A percentile compares a stretch with the other conserved stretches of the same genome.
Conservation (phyloP, 2,329 filamentous ascomycete genomes). For the Botryotinia convoluta region DNA sequence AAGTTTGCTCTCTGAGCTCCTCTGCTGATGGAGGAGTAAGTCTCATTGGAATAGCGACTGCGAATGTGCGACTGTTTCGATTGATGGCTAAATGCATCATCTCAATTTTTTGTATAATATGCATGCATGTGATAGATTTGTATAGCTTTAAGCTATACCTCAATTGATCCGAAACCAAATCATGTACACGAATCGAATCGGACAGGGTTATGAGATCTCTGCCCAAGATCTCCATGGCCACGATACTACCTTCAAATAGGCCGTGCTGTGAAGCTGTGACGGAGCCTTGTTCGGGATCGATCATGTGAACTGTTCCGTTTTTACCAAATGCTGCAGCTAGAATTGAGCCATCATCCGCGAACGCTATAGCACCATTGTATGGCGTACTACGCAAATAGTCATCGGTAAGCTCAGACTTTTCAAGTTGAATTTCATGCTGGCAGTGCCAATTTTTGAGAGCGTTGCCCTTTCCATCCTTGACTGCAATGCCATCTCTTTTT, state of each 20-base stretch:
- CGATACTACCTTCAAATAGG: conserved; percentile 62
- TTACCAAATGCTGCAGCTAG: conserved; percentile 65
- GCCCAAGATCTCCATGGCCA: conserved; percentile 68
- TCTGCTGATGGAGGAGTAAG: conserved; percentile 16
- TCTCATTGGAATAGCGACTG: conserved; percentile 51
- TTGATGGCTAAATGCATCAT: conserved; percentile 72
- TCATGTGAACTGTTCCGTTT: conserved; percentile 67
- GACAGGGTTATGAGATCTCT: conserved; percentile 75
- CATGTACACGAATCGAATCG: conserved; percentile 72
- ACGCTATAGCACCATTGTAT: conserved; percentile 64
- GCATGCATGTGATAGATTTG: conserved; percentile 40
- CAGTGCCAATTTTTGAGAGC: conserved; percentile 73
- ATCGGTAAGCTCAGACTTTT: conserved; percentile 41
- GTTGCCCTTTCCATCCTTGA: conserved; percentile 57
- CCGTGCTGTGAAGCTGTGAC: conserved; percentile 66
- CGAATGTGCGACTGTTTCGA: conserved; percentile 60
- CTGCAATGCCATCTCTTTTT: conserved; percentile 63
- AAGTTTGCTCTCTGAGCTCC: conserved; percentile 30
- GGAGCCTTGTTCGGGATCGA: conserved; percentile 68
- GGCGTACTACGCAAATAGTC: conserved; percentile 10
- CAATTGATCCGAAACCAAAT: conserved; percentile 76
- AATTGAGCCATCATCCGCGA: conserved; percentile 80
- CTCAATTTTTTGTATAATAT: conserved; percentile 41
- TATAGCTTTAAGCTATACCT: conserved; percentile 62
- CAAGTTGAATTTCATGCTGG: conserved; percentile 54